Base-by-base conservation (phyloP, 192 early-diverging fungal species). In the Podila horticola region DNA sequence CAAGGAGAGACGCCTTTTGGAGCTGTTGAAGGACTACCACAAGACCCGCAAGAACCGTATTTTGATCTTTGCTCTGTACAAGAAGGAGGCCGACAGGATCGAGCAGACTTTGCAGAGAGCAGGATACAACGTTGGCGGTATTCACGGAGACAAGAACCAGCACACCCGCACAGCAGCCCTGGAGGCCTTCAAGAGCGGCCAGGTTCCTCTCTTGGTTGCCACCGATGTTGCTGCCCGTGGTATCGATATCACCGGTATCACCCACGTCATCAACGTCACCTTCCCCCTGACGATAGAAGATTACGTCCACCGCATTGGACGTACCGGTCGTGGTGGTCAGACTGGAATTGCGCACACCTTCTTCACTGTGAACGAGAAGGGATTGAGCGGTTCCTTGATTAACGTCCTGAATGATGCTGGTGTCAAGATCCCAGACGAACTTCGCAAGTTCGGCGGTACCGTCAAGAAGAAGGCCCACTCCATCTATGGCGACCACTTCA, bases 201-300 rank as follows among this genome's bases (percentile, higher is more conserved):
- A 84, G 28, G 87, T 88, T 24, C 95, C 96, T 15, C 84, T 99
- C 41, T 85, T 98, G 88, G 88, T 99, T 66, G 97, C 97, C 4
- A 99, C 97, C 5, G 97, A 97, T 84, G 95, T 97, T 50, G 95
- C 95, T 67, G 94, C 93, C 45, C 92, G 96, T 81, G 96, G 96
- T 52, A 85, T 97, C 26, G 94, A 94, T 74, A 93, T 94, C 71
- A 94, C 96, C 11, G 92, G 96, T 67, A 95, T 99, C 49, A 95
- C 96, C 66, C 94, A 95, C 79, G 98, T 99, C 24, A 94, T 99
- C 79, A 99, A 99, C 84, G 90, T 94, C 61, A 96, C 95, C 24
- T 98, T 97, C 90, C 97, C 97, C n/a, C 85, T 98, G 82, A 97
- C 96, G 57, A 96, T 96, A 67, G 97, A 99, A 82, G 95, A 97